Percentiles rank a stretch among this genome's conserved stretches.
phyloP scores from a whole-genome alignment of 2,329 filamentous ascomycete genomes.

The Ustilaginoidea virens region DNA sequence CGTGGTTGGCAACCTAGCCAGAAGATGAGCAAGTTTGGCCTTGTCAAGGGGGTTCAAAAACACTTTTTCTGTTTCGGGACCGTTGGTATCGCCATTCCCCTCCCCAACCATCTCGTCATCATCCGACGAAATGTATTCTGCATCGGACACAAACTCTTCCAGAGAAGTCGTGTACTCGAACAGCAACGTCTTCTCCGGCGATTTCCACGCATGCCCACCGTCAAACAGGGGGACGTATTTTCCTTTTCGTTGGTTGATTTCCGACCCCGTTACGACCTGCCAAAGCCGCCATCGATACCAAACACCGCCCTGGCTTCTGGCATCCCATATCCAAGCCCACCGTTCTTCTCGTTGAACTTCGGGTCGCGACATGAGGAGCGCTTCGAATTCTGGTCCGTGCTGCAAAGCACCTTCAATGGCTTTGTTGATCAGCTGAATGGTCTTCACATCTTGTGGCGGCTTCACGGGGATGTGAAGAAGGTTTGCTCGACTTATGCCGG shows the following conservation, averaged over 20 bases:
- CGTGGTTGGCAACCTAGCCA: constrained; percentile 67
- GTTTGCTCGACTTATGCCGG: constrained; percentile 26
- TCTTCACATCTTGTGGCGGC: constrained; percentile 61
- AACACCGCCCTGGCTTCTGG: constrained; percentile 60
- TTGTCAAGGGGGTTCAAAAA: constrained; percentile 75
- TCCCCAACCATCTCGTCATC: constrained; percentile 60
- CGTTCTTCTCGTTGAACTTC: constrained; percentile 76
- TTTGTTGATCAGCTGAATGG: constrained; percentile 73
- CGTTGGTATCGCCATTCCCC: constrained; percentile 29
- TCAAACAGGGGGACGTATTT: constrained; percentile 58
- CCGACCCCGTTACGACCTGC: constrained; percentile 61
- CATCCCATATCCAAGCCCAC: constrained; percentile 90
- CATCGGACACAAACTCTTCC: constrained; percentile 67
- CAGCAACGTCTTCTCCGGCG: constrained; percentile 51
- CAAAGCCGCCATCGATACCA: constrained; percentile 92
- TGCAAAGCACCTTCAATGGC: constrained; percentile 67
- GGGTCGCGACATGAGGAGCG: constrained; percentile 72
- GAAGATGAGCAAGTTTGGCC: constrained; percentile 67
- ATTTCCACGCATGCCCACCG: constrained; percentile 60
- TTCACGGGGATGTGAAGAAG: constrained; percentile 56
- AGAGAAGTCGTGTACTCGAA: constrained; percentile 70
- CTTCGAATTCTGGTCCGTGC: constrained; percentile 79
- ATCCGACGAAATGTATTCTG: constrained; percentile 75
- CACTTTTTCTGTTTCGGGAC: constrained; percentile 32
- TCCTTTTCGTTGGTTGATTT: constrained; percentile 26